Evolutionary conservation across 345 rosid genomes (phyloP).

Genomic region (Dipteronia sinensis): DNA sequence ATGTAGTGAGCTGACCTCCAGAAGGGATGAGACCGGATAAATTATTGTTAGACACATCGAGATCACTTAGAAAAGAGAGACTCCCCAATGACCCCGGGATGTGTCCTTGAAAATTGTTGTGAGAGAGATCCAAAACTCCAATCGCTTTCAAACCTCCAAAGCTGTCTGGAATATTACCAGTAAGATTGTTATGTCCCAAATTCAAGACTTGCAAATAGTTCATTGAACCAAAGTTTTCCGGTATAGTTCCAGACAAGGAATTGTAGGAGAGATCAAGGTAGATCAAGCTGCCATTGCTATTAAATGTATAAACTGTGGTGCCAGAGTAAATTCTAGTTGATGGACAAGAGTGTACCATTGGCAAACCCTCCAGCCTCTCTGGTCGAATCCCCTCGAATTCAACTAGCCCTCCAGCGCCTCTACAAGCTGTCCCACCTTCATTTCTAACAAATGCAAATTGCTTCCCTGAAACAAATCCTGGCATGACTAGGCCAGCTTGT

Average conservation of each 20-base stretch:
- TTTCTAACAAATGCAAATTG: slow-evolving; percentile 92
- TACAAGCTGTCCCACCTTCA: slow-evolving; percentile 92
- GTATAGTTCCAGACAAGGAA: slow-evolving; percentile 64
- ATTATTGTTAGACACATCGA: slow-evolving; percentile 92
- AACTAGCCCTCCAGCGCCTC: slow-evolving; percentile 97
- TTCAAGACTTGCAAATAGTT: slow-evolving; percentile 84
- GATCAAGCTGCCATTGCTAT: slow-evolving; percentile 80
- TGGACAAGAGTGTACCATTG: slow-evolving; percentile 90
- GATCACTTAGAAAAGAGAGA: slow-evolving; percentile 87
- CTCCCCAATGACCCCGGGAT: slow-evolving; percentile 74
- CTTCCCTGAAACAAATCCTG: slow-evolving; percentile 88
- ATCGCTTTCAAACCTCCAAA: slow-evolving; percentile 71
- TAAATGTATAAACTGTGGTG: slow-evolving; percentile 72
- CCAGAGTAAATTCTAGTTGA: slow-evolving; percentile 87
- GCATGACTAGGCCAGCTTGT: slow-evolving; percentile 70
- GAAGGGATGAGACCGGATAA: slow-evolving; percentile 83
- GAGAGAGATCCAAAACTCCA: slow-evolving; percentile 95
- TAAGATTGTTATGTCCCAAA: slow-evolving; percentile 79
- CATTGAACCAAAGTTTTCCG: slow-evolving; percentile 67
- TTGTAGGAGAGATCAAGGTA: slow-evolving; percentile 92
- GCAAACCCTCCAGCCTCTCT: slow-evolving; percentile 61
- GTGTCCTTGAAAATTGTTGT: slow-evolving; percentile 73
- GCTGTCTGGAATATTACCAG: slow-evolving; percentile 72
- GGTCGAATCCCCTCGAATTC: slow-evolving; percentile 87
- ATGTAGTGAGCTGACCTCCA: slow-evolving; percentile 95